These are phyloP conservation scores for Lactifluus subvellereus DNA, from an alignment of 768 basidiomycete genomes.

Conservation along the genomic window DNA sequence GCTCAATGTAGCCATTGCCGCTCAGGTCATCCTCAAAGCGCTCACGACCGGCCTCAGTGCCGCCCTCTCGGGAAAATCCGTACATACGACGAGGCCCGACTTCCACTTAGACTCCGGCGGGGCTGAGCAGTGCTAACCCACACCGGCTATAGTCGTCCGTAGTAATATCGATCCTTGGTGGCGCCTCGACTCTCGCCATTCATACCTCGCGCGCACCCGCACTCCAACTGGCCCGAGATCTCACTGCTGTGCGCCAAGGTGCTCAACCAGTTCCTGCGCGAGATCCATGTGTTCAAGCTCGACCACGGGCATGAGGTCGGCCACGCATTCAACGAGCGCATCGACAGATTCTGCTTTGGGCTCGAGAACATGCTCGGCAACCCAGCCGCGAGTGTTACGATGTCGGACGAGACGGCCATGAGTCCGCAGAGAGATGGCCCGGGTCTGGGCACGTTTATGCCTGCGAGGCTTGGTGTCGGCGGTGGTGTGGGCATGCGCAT, in stretches of 20 bases:
- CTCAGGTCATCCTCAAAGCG: conserved; percentile 28
- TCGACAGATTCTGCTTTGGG: conserved; percentile 35
- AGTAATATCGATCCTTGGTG: conserved; percentile 39
- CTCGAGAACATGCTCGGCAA: conserved; percentile 48
- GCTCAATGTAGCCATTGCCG: conserved; percentile 27
- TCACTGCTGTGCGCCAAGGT: conserved; percentile 51
- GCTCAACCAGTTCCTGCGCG: conserved; percentile 62
- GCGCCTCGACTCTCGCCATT: conserved; percentile 57
- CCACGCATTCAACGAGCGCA: conserved; percentile 31
- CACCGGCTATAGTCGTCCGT: background rate
- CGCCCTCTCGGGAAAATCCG: conserved; percentile 22
- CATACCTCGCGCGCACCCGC: conserved; percentile 63
- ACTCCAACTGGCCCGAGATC: conserved; percentile 62
- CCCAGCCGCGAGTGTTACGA: conserved; percentile 18
- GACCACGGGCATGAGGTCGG: conserved; percentile 45
- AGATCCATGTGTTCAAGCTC: conserved; percentile 49
- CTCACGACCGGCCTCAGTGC: conserved; percentile 27
- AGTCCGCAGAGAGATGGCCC: background rate
- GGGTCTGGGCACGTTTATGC: background rate
- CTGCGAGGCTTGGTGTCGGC: background rate
- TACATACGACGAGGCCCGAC: background rate
- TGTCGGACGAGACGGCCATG: background rate
- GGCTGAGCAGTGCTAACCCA: background rate
- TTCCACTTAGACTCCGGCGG: background rate
- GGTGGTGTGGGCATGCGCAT: background rate